Evolutionary conservation across 495 filamentous ascomycete genomes (phyloP), one percentile per base, ranked within the genome.

Genomic region (Emericellopsis terricola): DNA sequence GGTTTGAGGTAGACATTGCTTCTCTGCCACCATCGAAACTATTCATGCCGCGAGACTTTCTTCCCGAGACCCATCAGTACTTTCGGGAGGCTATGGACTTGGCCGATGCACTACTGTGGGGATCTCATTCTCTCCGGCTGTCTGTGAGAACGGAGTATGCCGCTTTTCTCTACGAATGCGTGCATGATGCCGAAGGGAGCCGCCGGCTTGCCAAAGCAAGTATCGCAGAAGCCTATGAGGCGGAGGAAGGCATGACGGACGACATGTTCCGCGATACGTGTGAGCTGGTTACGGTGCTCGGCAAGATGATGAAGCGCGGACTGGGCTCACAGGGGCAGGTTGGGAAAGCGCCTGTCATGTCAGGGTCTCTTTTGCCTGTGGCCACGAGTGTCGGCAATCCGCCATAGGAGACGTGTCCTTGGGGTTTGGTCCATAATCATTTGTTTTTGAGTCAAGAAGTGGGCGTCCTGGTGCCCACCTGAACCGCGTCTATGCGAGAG

Each of bases 101-200:
- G 4, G 81, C 87, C 3, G 77, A 82, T 18, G 49, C 56, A 9
- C 59, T 81, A 8, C 65, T 96, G 13, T 80, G 84, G 38, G 85
- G 85, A 19, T 85, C 81, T 0, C 82, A 96, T 41, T 89, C 89
- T 1, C 65, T 97, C 11, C 78, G 89, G 2, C 64, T 97, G 0
- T 89, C 81, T 0, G 78, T 94, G 11, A 91, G 91, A 40, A 75
- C 92, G 8, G 89, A 97, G 53, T 89, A 85, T 49, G 71, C 76
- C n/a, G 89, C 87, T 2, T 97, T 94, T 47, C 62, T 93, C 3
- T 93, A 89, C 60, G 89, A 97, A 47, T 94, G 86, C 45, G 63
- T 85, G 6, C 81, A 89, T 45, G 86, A 96, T 40, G 56, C 66
- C 33, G 72, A 78, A 15, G 71, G 64, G 28, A 79, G 80, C 35